Percentiles rank a stretch among this genome's conserved stretches.
Conservation (phyloP, 1,284 basidiomycete genomes). For the Ganoderma sinense region DNA sequence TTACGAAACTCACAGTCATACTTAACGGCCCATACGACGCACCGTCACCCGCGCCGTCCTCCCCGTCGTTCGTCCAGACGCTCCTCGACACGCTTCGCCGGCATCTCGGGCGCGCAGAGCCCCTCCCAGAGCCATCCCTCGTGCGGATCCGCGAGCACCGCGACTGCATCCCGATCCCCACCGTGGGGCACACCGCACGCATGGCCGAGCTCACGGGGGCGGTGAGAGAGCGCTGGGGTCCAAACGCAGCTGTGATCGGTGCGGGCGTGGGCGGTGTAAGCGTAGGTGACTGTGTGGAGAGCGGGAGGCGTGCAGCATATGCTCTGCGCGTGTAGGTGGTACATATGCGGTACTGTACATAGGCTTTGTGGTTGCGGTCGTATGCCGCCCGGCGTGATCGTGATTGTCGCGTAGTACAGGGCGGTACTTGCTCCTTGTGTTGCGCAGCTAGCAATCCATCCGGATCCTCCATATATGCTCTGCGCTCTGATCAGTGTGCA, state of each 20-base stretch:
- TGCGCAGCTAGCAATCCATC: not conserved
- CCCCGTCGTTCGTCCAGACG: slow-evolving; percentile 45
- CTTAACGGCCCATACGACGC: slow-evolving; percentile 83
- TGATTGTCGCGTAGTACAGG: not conserved
- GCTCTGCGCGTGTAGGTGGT: slow-evolving; percentile 24
- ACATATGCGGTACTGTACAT: no score
- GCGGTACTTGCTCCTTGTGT: not conserved
- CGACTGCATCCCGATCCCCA: slow-evolving; percentile 86
- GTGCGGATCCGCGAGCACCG: slow-evolving; percentile 64
- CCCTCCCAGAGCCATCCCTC: slow-evolving; percentile 66
- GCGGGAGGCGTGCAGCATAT: slow-evolving; percentile 65
- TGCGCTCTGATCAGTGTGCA: not conserved
- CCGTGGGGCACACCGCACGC: slow-evolving; percentile 77
- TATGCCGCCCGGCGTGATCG: not conserved
- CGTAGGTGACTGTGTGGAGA: slow-evolving; percentile 88
- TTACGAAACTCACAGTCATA: slow-evolving; percentile 90
- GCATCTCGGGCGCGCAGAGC: slow-evolving; percentile 49
- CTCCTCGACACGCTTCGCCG: slow-evolving; percentile 58
- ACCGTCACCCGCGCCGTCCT: slow-evolving; percentile 37
- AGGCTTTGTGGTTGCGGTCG: not conserved
- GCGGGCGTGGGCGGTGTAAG: slow-evolving; percentile 92
- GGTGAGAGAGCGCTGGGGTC: slow-evolving; percentile 57
- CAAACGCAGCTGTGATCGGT: slow-evolving; percentile 79
- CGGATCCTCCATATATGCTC: not conserved
- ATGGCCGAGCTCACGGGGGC: slow-evolving; percentile 67